Evolutionary conservation across 257 asterid species (phyloP).

Genomic region (Ilex aquifolium): DNA sequence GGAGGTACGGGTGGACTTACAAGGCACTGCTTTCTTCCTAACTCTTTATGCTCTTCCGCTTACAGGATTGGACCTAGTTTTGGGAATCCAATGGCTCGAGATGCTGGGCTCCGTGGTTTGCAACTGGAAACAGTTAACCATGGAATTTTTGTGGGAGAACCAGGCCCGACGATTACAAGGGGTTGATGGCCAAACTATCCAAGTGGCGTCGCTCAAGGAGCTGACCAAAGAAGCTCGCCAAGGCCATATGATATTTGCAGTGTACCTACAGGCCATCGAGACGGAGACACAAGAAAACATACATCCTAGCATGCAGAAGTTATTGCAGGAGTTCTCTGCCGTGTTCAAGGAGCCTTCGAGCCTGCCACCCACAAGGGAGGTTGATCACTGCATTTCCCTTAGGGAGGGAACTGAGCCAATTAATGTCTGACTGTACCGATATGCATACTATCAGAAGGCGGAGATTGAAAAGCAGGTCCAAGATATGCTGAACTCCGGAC

Average conservation of each 20-base stretch:
- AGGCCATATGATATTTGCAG: background rate
- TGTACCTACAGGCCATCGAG: background rate
- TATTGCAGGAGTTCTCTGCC: background rate
- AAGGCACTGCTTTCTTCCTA: background rate
- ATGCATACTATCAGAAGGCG: background rate
- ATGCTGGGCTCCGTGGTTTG: background rate
- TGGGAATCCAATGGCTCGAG: background rate
- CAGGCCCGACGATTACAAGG: background rate
- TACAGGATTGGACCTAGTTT: background rate
- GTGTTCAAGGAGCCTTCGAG: background rate
- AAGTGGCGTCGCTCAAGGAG: background rate
- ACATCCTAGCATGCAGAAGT: too few relatives aligned
- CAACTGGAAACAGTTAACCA: background rate
- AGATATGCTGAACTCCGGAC: background rate
- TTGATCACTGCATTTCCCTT: background rate
- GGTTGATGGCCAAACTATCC: background rate
- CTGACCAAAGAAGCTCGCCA: background rate
- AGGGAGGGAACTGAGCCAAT: background rate
- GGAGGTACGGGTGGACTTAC: background rate
- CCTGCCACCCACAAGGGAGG: background rate
- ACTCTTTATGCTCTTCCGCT: background rate
- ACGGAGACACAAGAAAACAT: background rate
- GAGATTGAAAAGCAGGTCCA: slow-evolving; percentile 1
- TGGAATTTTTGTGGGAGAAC: background rate
- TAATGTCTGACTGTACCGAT: background rate